These are phyloP conservation scores for Aaosphaeria arxii DNA, from an alignment of 2,329 filamentous ascomycete species.

Conservation along the genomic window DNA sequence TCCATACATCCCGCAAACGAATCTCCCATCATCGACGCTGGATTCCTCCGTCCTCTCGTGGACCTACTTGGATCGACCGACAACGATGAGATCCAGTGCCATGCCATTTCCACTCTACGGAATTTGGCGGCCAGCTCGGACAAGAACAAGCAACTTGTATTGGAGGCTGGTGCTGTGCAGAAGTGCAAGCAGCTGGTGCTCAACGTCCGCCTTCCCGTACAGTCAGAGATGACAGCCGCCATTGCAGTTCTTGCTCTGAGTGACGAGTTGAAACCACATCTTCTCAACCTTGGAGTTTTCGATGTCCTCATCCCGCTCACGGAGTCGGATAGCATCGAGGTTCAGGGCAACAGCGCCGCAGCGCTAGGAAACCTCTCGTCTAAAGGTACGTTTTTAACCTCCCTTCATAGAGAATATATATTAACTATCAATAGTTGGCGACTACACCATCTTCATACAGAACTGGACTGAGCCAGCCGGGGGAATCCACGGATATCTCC, in stretches of 20 bases:
- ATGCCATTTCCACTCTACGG: slow-evolving; percentile 93
- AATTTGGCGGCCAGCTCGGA: slow-evolving; percentile 97
- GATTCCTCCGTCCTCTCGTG: slow-evolving; percentile 89
- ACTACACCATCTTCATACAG: slow-evolving; percentile 93
- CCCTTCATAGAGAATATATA: slow-evolving; percentile 6
- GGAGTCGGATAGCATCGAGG: slow-evolving; percentile 92
- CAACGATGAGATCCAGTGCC: slow-evolving; percentile 98
- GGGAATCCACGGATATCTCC: slow-evolving; percentile 93
- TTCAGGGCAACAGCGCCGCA: slow-evolving; percentile 96
- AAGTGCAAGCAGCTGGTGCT: slow-evolving; percentile 98
- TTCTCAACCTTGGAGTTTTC: slow-evolving; percentile 89
- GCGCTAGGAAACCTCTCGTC: slow-evolving; percentile 94
- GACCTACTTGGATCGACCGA: slow-evolving; percentile 92
- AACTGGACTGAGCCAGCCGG: slow-evolving; percentile 92
- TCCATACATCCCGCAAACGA: slow-evolving; percentile 98
- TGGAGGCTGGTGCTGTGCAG: slow-evolving; percentile 94
- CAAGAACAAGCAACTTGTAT: slow-evolving; percentile 94
- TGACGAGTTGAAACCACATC: slow-evolving; percentile 89
- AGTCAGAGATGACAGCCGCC: slow-evolving; percentile 99
- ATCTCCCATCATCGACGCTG: slow-evolving; percentile 96
- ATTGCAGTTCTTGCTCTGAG: slow-evolving; percentile 94
- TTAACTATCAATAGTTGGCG: slow-evolving; percentile 65
- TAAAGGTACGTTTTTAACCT: slow-evolving; percentile 65
- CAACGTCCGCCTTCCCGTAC: slow-evolving; percentile 87
- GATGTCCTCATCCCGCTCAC: slow-evolving; percentile 95